Evolutionary conservation across 805 yeast genomes (phyloP).

Genomic region (Wickerhamomyces bovis): DNA sequence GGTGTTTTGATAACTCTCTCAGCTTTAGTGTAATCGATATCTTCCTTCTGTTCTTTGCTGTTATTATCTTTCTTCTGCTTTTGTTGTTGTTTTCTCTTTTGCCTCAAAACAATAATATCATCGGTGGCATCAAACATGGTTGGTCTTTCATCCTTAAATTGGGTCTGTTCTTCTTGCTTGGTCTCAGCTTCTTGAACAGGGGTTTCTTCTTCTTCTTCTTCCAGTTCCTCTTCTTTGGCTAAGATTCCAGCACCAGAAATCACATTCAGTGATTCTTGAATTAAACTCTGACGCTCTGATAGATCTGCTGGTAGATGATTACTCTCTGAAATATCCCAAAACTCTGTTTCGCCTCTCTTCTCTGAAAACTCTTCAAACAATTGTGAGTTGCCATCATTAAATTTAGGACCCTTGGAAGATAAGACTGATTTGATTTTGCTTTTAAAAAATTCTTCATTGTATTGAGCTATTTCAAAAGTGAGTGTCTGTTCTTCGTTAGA

Average conservation of each 20-base stretch:
- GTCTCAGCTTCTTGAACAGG: background rate
- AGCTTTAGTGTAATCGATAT: slow-evolving; percentile 40
- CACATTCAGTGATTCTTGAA: slow-evolving; percentile 1
- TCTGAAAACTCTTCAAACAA: slow-evolving; percentile 6
- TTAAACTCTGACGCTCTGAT: slow-evolving; percentile 11
- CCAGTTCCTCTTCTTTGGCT: background rate
- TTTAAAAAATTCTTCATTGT: slow-evolving; percentile 5
- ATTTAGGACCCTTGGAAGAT: background rate
- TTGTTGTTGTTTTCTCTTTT: slow-evolving; percentile 4
- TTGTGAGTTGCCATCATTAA: background rate
- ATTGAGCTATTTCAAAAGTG: slow-evolving; percentile 10
- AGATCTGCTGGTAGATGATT: background rate
- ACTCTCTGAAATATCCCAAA: background rate
- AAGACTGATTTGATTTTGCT: background rate
- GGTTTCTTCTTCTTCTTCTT: background rate
- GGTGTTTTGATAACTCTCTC: slow-evolving; percentile 33
- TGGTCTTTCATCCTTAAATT: background rate
- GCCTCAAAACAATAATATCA: slow-evolving; percentile 19
- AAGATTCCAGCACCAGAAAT: background rate
- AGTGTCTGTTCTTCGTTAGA: slow-evolving; percentile 1
- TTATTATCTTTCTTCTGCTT: background rate
- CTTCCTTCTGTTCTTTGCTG: slow-evolving; percentile 14
- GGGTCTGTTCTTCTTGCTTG: background rate
- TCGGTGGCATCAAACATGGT: slow-evolving; percentile 17
- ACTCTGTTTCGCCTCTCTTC: background rate